Percentiles rank a stretch among this genome's conserved stretches.
Evolutionary conservation across 257 asterid species (phyloP).

Genomic region (Nicotiana noctiflora): DNA sequence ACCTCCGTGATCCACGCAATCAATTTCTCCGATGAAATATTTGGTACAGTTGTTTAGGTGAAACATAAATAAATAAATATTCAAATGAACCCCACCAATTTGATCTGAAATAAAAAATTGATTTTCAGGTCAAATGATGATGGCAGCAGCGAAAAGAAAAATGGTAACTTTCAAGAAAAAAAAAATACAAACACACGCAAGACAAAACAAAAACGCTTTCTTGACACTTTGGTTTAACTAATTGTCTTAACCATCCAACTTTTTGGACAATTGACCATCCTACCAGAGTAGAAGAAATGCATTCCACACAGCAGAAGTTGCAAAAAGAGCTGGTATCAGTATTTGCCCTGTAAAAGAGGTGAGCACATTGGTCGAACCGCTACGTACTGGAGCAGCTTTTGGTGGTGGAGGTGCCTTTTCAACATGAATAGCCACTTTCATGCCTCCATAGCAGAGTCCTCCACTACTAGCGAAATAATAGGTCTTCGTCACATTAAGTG

Average conservation of each 20-base stretch:
- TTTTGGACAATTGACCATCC: constrained; percentile 14
- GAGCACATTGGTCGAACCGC: constrained; percentile 13
- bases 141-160: background rate
- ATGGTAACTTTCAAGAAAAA: background rate
- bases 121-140: constrained; percentile 19
- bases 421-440: constrained; percentile 59
- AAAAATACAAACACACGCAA: constrained; percentile 13
- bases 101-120: constrained; percentile 21
- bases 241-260: constrained; percentile 5
- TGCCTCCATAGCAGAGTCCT: constrained; percentile 78
- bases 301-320: constrained; percentile 58
- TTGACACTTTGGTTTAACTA: constrained; percentile 28
- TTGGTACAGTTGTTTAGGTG: constrained; percentile 21
- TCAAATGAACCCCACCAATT: constrained; percentile 18
- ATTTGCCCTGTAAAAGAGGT: constrained; percentile 32
- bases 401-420: constrained; percentile 73
- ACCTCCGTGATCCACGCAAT: constrained; percentile 15
- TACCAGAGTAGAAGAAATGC: constrained; percentile 33
- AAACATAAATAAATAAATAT: constrained; percentile 32
- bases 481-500: constrained; percentile 59
- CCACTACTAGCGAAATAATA: constrained; percentile 77
- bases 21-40: constrained; percentile 6
- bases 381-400: constrained; percentile 26
- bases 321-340: constrained; percentile 47
- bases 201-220: constrained; percentile 17